These are phyloP conservation scores for Batkoa obscura DNA, from an alignment of 371 early-diverging fungal genomes.

Conservation along the genomic window DNA sequence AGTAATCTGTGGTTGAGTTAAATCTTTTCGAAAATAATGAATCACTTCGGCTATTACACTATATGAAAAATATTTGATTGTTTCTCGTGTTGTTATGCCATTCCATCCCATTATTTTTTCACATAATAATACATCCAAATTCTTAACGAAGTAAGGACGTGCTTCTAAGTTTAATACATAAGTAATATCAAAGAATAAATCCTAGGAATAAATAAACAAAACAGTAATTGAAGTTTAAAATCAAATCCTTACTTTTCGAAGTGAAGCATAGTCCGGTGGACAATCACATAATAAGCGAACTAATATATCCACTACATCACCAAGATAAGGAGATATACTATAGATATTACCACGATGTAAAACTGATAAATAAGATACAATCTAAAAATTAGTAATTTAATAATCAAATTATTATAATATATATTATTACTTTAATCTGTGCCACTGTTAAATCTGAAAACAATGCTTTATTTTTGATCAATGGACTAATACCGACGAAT, in stretches of 20 bases:
- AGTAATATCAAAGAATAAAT: slow-evolving; percentile 85
- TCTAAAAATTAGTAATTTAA: slow-evolving; percentile 21
- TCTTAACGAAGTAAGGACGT: slow-evolving; percentile 61
- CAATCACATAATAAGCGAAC: slow-evolving; percentile 75
- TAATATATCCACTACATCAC: slow-evolving; percentile 71
- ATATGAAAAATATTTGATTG: slow-evolving; percentile 32
- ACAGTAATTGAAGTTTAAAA: slow-evolving; percentile 15
- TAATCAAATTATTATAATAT: background rate
- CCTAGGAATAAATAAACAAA: slow-evolving; percentile 21
- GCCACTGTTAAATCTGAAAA: slow-evolving; percentile 71
- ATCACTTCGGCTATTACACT: slow-evolving; percentile 75
- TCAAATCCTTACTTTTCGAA: slow-evolving; percentile 47
- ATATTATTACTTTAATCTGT: slow-evolving; percentile 57
- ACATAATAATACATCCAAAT: slow-evolving; percentile 72
- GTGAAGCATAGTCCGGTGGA: slow-evolving; percentile 82
- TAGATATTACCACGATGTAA: slow-evolving; percentile 62
- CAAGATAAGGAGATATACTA: slow-evolving; percentile 41
- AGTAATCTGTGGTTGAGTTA: slow-evolving; percentile 55
- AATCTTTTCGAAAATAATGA: slow-evolving; percentile 76
- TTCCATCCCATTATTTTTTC: slow-evolving; percentile 82
- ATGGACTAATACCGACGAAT: slow-evolving; percentile 64
- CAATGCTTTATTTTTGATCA: slow-evolving; percentile 43
- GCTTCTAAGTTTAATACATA: slow-evolving; percentile 86
- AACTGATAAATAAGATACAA: slow-evolving; percentile 90
- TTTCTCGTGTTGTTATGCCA: slow-evolving; percentile 83